Percentiles rank a stretch among this genome's conserved stretches.
Conservation (phyloP, 768 basidiomycete genomes). For the Suillus subalutaceus region DNA sequence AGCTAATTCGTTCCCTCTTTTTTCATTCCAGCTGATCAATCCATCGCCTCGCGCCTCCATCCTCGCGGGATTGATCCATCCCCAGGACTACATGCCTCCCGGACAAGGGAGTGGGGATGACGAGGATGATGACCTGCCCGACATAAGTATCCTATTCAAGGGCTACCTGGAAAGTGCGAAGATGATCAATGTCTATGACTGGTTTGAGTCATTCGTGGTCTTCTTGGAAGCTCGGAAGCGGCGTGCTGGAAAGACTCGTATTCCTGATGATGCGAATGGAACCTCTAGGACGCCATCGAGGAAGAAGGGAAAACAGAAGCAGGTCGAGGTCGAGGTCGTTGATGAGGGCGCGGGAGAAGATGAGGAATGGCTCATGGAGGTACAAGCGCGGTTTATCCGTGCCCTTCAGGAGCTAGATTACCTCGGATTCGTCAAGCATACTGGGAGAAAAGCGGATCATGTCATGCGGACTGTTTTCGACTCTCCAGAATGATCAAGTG, state of each 20-base stretch:
- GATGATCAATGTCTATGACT: constrained; percentile 87
- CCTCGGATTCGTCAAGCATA: constrained; percentile 80
- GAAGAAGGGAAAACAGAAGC: constrained; percentile 30
- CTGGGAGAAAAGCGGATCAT: constrained; percentile 77
- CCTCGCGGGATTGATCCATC: constrained; percentile 61
- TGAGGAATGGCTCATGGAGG: constrained; percentile 59
- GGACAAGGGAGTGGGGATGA: constrained; percentile 13
- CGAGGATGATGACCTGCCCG: constrained; percentile 51
- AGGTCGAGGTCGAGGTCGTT: constrained; percentile 35
- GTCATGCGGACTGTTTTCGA: constrained; percentile 72
- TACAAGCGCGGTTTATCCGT: constrained; percentile 79
- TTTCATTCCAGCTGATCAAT: constrained; percentile 56
- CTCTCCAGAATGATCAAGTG: constrained; percentile 20
- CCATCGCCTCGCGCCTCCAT: constrained; percentile 67
- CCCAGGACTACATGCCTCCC: constrained; percentile 46
- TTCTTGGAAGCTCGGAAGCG: constrained; percentile 63
- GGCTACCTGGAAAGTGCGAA: constrained; percentile 79
- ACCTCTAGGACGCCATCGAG: constrained; percentile 24
- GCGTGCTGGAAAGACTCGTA: constrained; percentile 14
- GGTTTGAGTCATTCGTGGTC: constrained; percentile 77
- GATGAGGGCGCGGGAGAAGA: constrained; percentile 27
- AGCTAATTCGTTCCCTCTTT: constrained; percentile 6
- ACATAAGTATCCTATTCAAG: constrained; percentile 75
- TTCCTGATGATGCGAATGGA: neutral
- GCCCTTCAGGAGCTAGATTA: constrained; percentile 83